phyloP scores from a whole-genome alignment of 2,329 filamentous ascomycete genomes.

The Metarhizium brunneum region DNA sequence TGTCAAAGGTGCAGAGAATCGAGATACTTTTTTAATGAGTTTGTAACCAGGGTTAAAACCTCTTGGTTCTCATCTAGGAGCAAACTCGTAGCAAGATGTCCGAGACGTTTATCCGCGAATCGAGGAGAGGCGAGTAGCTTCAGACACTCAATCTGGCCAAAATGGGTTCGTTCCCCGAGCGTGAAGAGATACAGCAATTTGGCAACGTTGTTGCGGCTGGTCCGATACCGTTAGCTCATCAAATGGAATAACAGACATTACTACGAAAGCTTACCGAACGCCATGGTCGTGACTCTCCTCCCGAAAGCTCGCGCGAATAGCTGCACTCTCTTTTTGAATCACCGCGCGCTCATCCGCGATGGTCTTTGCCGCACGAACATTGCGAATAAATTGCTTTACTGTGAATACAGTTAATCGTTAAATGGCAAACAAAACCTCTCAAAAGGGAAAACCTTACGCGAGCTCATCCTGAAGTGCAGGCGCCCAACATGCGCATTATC shows the following conservation, averaged over 20 bases:
- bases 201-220: constrained; percentile 93
- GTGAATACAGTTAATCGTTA: constrained; percentile 8
- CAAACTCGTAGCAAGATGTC: constrained; percentile 92
- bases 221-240: not conserved
- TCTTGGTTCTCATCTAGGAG: constrained; percentile 97
- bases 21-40: constrained; percentile 86
- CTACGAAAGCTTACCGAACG: constrained; percentile 56
- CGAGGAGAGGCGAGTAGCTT: constrained; percentile 94
- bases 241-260: not conserved
- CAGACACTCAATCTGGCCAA: constrained; percentile 98
- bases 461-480: constrained; percentile 26
- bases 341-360: constrained; percentile 98
- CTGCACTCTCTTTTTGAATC: constrained; percentile 97
- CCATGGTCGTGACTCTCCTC: constrained; percentile 92
- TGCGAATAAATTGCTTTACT: constrained; percentile 99
- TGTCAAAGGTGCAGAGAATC: not conserved
- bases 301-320: constrained; percentile 93
- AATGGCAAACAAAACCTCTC: not conserved
- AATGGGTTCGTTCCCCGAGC: constrained; percentile 92
- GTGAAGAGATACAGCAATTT: constrained; percentile 98
- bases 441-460: constrained; percentile 19
- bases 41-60: constrained; percentile 91
- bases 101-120: constrained; percentile 94
- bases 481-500: not conserved
- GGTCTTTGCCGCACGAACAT: constrained; percentile 95